These are phyloP conservation scores for Diplocarpon mali DNA, from an alignment of 2,329 filamentous ascomycete genomes.

Conservation along the genomic window DNA sequence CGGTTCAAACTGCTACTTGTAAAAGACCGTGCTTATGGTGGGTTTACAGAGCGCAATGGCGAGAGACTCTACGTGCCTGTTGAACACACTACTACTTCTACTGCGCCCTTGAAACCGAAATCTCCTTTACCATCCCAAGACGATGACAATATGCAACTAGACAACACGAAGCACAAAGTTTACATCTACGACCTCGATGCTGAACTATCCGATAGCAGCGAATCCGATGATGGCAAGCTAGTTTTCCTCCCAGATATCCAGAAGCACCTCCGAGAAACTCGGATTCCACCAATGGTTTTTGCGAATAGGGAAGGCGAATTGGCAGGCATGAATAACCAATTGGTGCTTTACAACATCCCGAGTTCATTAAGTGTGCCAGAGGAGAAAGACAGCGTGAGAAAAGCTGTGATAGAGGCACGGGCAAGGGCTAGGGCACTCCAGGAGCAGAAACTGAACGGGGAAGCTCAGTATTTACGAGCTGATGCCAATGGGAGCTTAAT, in stretches of 20 bases:
- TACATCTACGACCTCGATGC: conserved; percentile 88
- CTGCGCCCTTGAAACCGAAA: conserved; percentile 13
- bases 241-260: conserved; percentile 81
- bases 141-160: conserved; percentile 67
- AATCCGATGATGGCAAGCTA: conserved; percentile 47
- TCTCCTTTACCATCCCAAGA: conserved; percentile 12
- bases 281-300: conserved; percentile 51
- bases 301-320: conserved; percentile 43
- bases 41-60: conserved; percentile 45
- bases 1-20: background rate
- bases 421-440: conserved; percentile 54
- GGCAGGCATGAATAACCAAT: conserved; percentile 44
- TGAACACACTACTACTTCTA: conserved; percentile 34
- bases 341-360: conserved; percentile 79
- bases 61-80: conserved; percentile 56
- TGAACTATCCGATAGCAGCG: conserved; percentile 63
- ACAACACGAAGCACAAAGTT: conserved; percentile 73
- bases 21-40: conserved; percentile 15
- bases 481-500: conserved; percentile 9
- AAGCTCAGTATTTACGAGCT: conserved; percentile 10
- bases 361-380: conserved; percentile 63
- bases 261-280: conserved; percentile 62
- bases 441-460: conserved; percentile 30
- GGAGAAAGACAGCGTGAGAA: conserved; percentile 67
- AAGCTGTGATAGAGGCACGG: conserved; percentile 72